Evolutionary conservation across 23 red algal species (phyloP), one percentile per base, ranked within the genome.

Genomic region (Cyanidium caldarium): DNA sequence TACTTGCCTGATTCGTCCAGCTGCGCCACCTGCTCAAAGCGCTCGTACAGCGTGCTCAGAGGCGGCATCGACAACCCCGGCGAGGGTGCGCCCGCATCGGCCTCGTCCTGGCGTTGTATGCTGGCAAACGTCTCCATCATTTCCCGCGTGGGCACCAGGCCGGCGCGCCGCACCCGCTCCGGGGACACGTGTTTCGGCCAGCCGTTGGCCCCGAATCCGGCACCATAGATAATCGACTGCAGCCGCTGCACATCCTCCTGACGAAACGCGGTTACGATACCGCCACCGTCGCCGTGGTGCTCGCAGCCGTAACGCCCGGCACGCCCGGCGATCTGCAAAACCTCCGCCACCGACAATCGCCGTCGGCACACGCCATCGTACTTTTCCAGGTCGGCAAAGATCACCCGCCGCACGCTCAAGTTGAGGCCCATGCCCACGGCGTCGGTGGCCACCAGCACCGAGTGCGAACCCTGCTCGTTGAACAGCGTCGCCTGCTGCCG

Each of bases 381-480:
- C 51, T 61, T 61, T 5, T 61, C 51, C 13, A 61, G 21, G 21
- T 16, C 10, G 13, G 77, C 37, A 71, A 81, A 81, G 10, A 81
- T 44, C 0, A 81, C 67, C 5, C 77, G 17, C 45, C 33, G 41
- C 70, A 81, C 41, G 57, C 67, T 81, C 7, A 81, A 30, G 66
- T 81, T 81, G 23, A 81, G 34, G 13, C 77, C 77, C 77, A 81
- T 81, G 66, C 77, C 77, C 2, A 81, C 58, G 17, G 77, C 77
- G 61, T 81, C 77, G 0, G 77, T 81, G 21, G 77, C 77, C 39
- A 81, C 77, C 16, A 81, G 69, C 21, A 81, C 46, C 21, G 45
- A 33, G 35, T 71, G 37, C 12, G 67, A 46, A 1, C 44, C 34
- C 26, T 51, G 66, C 33, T 72, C 77, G 39, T 81, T 81, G 35